These are phyloP conservation scores for Cymbopogon citratus DNA, from an alignment of 176 grass and related monocot species.

Conservation along the genomic window DNA sequence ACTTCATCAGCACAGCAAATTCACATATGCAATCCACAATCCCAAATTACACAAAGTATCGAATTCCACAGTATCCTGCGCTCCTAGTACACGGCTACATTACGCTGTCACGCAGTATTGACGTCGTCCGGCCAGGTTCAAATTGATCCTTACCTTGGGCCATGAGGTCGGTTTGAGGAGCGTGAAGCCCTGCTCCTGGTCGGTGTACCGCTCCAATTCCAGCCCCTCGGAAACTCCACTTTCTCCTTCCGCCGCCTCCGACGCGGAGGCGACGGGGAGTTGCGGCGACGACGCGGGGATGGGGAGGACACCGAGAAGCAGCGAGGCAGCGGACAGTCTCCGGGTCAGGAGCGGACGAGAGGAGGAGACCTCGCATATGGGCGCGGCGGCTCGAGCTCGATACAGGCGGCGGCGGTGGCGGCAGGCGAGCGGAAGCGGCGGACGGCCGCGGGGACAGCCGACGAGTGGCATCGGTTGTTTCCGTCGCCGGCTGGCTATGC, in stretches of 20 bases:
- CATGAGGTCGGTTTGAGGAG: constrained; percentile 69
- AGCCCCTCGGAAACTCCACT: not conserved
- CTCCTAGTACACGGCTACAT: not conserved
- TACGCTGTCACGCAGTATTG: not conserved
- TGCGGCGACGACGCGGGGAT: constrained; percentile 30
- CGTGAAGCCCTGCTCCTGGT: constrained; percentile 67
- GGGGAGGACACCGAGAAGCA: constrained; percentile 36
- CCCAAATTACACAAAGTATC: not conserved
- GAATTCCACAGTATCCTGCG: not conserved
- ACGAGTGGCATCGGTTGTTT: not conserved
- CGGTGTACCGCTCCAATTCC: constrained; percentile 52
- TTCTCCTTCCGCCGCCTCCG: not conserved
- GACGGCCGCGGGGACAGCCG: not conserved
- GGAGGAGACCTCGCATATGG: not conserved
- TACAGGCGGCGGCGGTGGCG: not conserved
- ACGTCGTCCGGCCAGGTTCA: not conserved
- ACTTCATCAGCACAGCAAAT: not conserved
- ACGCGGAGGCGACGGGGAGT: constrained; percentile 19
- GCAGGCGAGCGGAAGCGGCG: not conserved
- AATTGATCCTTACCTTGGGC: constrained; percentile 49
- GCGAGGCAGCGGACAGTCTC: constrained; percentile 27
- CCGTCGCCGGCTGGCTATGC: not conserved
- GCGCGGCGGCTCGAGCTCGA: not conserved
- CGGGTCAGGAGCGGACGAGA: constrained; percentile 8
- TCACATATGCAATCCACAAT: not conserved